Percentiles rank a stretch among this genome's conserved stretches.
Evolutionary conservation across 2,329 filamentous ascomycete genomes (phyloP).

Genomic region (Orbilia quercus): DNA sequence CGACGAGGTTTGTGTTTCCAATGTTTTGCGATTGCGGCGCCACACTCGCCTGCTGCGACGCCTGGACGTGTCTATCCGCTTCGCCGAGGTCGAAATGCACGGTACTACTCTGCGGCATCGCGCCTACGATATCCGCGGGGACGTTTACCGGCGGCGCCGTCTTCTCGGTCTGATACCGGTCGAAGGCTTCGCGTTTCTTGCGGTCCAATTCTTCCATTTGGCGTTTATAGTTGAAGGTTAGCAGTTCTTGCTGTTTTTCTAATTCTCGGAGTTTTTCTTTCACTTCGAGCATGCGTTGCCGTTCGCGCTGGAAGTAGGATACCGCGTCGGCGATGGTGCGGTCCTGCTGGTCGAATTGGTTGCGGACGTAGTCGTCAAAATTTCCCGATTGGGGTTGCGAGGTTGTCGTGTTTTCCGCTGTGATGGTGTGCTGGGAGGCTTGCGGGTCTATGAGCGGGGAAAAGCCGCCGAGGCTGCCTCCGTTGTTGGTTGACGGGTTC

Average conservation of each 20-base stretch:
- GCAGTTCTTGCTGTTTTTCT: constrained; percentile 46
- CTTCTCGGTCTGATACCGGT: constrained; percentile 43
- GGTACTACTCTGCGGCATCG: constrained; percentile 44
- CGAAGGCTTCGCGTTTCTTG: constrained; percentile 45
- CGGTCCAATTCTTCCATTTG: constrained; percentile 53
- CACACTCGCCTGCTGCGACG: constrained; percentile 5
- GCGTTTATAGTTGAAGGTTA: constrained; percentile 44
- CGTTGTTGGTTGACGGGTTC: constrained; percentile 16
- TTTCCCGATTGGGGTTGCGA: constrained; percentile 22
- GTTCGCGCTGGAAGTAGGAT: constrained; percentile 45
- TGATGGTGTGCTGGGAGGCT: constrained; percentile 26
- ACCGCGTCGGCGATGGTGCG: constrained; percentile 50
- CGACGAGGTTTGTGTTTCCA: constrained; percentile 1
- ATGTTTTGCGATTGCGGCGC: neutral
- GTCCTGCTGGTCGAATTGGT: constrained; percentile 52
- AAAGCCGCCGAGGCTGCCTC: constrained; percentile 13
- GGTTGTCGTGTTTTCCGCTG: constrained; percentile 21
- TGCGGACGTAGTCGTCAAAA: constrained; percentile 54
- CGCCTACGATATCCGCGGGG: constrained; percentile 28
- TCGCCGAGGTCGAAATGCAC: constrained; percentile 51
- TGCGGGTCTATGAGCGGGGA: constrained; percentile 19
- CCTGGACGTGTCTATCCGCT: constrained; percentile 43
- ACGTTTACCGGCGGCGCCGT: constrained; percentile 40
- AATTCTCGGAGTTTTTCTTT: constrained; percentile 50
- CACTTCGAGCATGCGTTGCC: constrained; percentile 45